Evolutionary conservation across 2,329 filamentous ascomycete genomes (phyloP), one percentile per base, ranked within the genome.

Genomic region (Cadophora sp.): DNA sequence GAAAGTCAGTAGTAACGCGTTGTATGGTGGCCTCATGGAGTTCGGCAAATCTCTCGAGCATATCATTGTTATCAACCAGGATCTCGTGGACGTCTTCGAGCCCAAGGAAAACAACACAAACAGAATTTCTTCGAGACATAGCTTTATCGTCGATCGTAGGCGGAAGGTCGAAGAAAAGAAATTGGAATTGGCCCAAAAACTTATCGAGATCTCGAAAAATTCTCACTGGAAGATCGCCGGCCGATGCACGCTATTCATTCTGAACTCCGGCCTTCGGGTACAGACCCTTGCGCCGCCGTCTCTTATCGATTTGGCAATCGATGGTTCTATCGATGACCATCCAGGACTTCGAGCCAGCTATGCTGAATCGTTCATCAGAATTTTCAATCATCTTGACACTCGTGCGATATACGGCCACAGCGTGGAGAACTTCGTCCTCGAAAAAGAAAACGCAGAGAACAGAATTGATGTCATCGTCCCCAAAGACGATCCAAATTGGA

Each of bases 151-250:
- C 67, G 88, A 89, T 71, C 92, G 95, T 66, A 87, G 94, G 67
- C 84, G 83, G 62, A 87, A 87, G 68, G 94, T 98, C 4, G 96
- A 99, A 79, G 84, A 86, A 64, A 94, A 92, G 81, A 99, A 99
- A 81, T 84, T 89, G 0, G 86, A 88, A 3, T 82, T 99, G 29
- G 92, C 94, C 0, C 83, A 93, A 65, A 94, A 98, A 77, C 84
- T 99, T 37, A 91, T 94, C 4, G 87, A 91, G 68, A 82, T 91
- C 68, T 92, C 93, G 1, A 90, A 89, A 74, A 87, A 87, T 3
- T 93, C 94, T 0, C 97, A 99, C 77, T 99, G 96, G 96, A 98
- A 97, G 83, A 94, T 97, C 74, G 95, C 95, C 6, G 93, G 90
- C 62, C 87, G 95, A 31, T 97, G 94, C 66, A 92, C 92, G 11